A percentile compares a stretch with the other conserved stretches of the same genome.
These are phyloP conservation scores for Penicillium olsonii DNA, from an alignment of 2,329 filamentous ascomycete species.

Conservation along the genomic window DNA sequence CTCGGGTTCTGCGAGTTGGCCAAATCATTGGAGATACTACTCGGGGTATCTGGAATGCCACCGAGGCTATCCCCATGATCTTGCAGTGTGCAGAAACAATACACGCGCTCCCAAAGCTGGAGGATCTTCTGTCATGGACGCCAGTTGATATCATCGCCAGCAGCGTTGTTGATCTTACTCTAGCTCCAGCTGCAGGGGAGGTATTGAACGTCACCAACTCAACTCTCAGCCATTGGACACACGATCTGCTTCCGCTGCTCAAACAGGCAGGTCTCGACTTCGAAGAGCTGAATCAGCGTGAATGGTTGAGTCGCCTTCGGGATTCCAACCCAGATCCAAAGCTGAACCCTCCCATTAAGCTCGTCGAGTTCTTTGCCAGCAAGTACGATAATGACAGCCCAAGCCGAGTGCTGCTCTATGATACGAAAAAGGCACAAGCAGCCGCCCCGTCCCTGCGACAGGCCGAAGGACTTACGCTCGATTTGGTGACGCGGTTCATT, in stretches of 20 bases:
- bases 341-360: constrained; percentile 54
- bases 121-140: constrained; percentile 14
- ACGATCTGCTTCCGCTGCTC: constrained; percentile 56
- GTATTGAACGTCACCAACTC: constrained; percentile 54
- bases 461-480: constrained; percentile 8
- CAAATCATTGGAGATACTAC: constrained; percentile 10
- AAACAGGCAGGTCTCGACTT: constrained; percentile 46
- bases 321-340: constrained; percentile 50
- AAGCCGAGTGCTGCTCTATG: constrained; percentile 31
- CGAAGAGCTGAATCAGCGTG: constrained; percentile 23
- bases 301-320: constrained; percentile 41
- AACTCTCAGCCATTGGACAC: constrained; percentile 38
- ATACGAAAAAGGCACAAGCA: constrained; percentile 21
- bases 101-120: constrained; percentile 6
- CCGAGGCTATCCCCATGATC: constrained; percentile 14
- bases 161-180: constrained; percentile 22
- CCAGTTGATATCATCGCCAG: constrained; percentile 14
- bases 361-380: constrained; percentile 54
- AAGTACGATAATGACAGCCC: constrained; percentile 51
- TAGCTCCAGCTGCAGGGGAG: constrained; percentile 13
- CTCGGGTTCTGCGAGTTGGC: constrained; percentile 7
- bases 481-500: constrained; percentile 15
- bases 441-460: constrained; percentile 18
- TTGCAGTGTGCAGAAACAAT: constrained; percentile 10
- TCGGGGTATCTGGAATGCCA: constrained; percentile 12